Percentiles rank a stretch among this genome's conserved stretches.
These are phyloP conservation scores for Corinectria fuckeliana DNA, from an alignment of 2,329 filamentous ascomycete species.

Conservation along the genomic window DNA sequence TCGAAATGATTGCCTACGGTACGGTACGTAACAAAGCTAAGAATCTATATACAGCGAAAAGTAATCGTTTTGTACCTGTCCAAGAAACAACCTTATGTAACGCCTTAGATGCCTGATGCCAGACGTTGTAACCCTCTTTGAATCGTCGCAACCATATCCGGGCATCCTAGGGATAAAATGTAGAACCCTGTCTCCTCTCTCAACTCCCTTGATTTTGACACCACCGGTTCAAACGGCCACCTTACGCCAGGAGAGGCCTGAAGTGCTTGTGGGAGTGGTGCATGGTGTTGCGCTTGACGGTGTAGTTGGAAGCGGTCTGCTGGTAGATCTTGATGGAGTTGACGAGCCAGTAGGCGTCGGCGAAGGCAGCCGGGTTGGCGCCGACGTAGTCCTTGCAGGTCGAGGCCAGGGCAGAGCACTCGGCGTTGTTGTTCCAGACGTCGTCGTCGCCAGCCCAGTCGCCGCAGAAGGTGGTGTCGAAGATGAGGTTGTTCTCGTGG, in stretches of 20 bases:
- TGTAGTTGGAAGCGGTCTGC: constrained; percentile 23
- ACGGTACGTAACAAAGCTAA: constrained; percentile 7
- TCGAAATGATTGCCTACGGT: neutral
- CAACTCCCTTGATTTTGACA: too few relatives aligned
- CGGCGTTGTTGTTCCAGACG: constrained; percentile 64
- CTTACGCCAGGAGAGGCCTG: constrained; percentile 30
- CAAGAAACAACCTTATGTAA: constrained; percentile 1
- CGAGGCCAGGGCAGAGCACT: constrained; percentile 64
- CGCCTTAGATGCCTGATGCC: neutral
- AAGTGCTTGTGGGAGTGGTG: constrained; percentile 19
- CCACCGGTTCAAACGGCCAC: too few relatives aligned
- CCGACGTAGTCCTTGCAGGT: constrained; percentile 77
- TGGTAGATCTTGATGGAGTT: constrained; percentile 72
- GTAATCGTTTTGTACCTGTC: constrained; percentile 8
- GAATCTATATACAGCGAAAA: constrained; percentile 16
- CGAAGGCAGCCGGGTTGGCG: constrained; percentile 72
- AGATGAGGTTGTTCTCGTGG: constrained; percentile 74
- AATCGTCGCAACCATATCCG: neutral
- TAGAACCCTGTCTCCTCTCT: neutral
- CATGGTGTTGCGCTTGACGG: constrained; percentile 6
- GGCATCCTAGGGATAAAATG: neutral
- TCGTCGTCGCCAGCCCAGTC: constrained; percentile 74
- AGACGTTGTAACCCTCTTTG: neutral
- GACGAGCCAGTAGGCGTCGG: constrained; percentile 78
- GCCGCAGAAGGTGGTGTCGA: constrained; percentile 87